phyloP scores from a whole-genome alignment of 1,139 yeast genomes.

The Candida tetrigidarum region DNA sequence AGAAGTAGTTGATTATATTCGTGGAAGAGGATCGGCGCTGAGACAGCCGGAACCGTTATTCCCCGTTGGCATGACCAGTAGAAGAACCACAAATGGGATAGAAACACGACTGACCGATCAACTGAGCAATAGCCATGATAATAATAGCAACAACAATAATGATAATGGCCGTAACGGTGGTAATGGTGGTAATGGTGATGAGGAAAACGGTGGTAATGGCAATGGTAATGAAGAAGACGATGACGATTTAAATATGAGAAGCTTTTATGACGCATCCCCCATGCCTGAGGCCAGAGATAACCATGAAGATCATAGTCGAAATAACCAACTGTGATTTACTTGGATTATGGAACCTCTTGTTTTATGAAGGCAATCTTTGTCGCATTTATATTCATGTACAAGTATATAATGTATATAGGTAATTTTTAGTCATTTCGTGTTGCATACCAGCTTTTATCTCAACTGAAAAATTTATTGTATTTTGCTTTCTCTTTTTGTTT shows the following conservation, averaged over 20 bases:
- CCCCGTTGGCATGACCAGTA: constrained; percentile 55
- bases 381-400: not conserved
- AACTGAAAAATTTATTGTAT: constrained; percentile 59
- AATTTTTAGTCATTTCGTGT: not conserved
- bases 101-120: constrained; percentile 31
- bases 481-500: constrained; percentile 56
- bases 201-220: not conserved
- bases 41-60: constrained; percentile 31
- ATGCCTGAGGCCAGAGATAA: constrained; percentile 6
- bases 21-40: constrained; percentile 17
- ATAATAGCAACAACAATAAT: not conserved
- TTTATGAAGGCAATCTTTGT: no score
- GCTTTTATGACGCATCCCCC: constrained; percentile 9
- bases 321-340: not conserved
- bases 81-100: constrained; percentile 54
- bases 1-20: constrained; percentile 29
- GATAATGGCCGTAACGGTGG: not conserved
- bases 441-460: not conserved
- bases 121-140: not conserved
- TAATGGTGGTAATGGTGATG: not conserved
- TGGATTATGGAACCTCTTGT: no score
- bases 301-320: not conserved
- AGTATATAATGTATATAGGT: not conserved
- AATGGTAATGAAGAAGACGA: constrained; percentile 2
- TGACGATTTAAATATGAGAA: constrained; percentile 10